A percentile compares a stretch with the other conserved stretches of the same genome.
phyloP scores from a whole-genome alignment of 2,329 filamentous ascomycete species.

The Epichloe brachyelytri region DNA sequence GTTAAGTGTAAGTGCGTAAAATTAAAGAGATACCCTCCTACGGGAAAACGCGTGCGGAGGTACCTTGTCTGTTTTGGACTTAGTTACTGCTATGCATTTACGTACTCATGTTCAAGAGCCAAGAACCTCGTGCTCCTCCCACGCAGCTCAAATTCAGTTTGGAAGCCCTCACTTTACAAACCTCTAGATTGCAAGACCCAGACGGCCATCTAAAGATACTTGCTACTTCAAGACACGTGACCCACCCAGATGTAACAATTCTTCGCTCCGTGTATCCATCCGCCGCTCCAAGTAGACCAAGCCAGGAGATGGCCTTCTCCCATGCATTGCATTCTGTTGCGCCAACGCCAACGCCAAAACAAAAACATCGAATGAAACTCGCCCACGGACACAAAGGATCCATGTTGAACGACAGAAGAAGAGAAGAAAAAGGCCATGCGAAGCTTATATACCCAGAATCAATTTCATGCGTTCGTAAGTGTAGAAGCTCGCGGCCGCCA shows the following conservation, averaged over 20 bases:
- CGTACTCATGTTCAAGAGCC: no score
- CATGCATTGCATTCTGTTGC: background rate
- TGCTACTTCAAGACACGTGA: no score
- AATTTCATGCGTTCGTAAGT: slow-evolving; percentile 53
- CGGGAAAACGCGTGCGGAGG: no score
- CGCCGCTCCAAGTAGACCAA: background rate
- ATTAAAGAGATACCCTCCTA: no score
- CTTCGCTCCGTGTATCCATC: background rate
- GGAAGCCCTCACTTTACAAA: no score
- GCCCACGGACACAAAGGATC: background rate
- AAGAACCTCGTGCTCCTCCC: no score
- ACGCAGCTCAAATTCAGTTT: no score
- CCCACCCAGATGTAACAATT: background rate
- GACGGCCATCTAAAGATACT: no score
- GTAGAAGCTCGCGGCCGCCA: slow-evolving; percentile 62
- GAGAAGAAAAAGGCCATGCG: background rate
- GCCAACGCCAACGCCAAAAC: background rate
- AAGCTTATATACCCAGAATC: slow-evolving; percentile 46
- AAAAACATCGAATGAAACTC: background rate
- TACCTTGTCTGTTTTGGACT: no score
- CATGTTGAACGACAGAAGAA: background rate
- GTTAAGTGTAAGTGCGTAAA: no score
- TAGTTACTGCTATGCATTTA: no score
- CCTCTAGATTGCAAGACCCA: no score
- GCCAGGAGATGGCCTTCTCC: background rate